Conservation (phyloP, 1,284 basidiomycete genomes). For the Moesziomyces sp. region DNA sequence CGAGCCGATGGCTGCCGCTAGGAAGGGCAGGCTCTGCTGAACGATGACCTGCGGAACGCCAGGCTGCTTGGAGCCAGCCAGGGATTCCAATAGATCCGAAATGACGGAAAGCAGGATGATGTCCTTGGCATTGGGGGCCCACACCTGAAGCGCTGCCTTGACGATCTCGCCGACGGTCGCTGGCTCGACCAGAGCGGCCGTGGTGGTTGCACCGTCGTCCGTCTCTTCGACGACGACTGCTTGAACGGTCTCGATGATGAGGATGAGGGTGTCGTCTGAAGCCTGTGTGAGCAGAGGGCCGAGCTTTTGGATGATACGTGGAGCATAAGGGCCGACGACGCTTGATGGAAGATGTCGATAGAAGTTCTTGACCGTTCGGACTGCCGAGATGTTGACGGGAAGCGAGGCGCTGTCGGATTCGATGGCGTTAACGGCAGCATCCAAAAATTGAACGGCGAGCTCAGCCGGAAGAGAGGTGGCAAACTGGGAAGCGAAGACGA, state of each 20-base stretch:
- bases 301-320: conserved; percentile 82
- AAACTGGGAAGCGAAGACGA: conserved; percentile 93
- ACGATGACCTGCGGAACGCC: conserved; percentile 79
- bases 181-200: conserved; percentile 28
- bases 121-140: conserved; percentile 79
- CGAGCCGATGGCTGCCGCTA: conserved; percentile 76
- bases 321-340: conserved; percentile 75
- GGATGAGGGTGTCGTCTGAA: conserved; percentile 87
- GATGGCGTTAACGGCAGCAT: conserved; percentile 85
- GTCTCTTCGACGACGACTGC: conserved; percentile 78
- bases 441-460: conserved; percentile 75
- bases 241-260: conserved; percentile 86
- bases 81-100: conserved; percentile 79
- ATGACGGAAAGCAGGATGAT: conserved; percentile 88
- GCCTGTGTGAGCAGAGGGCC: conserved; percentile 83
- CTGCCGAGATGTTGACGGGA: conserved; percentile 91
- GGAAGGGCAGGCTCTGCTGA: conserved; percentile 77
- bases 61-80: conserved; percentile 69
- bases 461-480: conserved; percentile 78
- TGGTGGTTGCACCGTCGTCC: conserved; percentile 63
- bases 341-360: conserved; percentile 71
- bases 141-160: conserved; percentile 74
- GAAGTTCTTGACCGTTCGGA: conserved; percentile 71
- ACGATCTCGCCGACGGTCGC: conserved; percentile 51
- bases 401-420: conserved; percentile 77